Percentiles rank a stretch among this genome's conserved stretches.
phyloP scores from a whole-genome alignment of 2,329 filamentous ascomycete species.

The Chrysoporthe puriensis region DNA sequence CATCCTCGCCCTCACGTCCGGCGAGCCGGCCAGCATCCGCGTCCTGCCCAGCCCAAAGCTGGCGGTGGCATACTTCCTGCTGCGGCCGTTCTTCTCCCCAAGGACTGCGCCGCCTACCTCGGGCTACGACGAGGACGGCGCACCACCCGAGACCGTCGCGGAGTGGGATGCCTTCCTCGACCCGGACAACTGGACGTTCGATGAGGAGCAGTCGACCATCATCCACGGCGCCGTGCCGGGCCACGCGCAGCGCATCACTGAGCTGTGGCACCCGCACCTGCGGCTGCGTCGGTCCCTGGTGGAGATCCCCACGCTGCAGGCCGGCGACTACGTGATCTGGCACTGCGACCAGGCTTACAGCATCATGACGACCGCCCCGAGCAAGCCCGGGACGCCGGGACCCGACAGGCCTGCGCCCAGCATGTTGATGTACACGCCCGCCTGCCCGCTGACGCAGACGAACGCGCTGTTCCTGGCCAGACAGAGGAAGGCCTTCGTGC shows the following conservation, averaged over 20 bases:
- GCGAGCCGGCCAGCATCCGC: slow-evolving; percentile 52
- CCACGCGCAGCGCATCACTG: slow-evolving; percentile 61
- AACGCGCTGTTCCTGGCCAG: slow-evolving; percentile 61
- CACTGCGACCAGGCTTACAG: slow-evolving; percentile 62
- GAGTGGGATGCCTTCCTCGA: slow-evolving; percentile 57
- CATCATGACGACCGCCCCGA: slow-evolving; percentile 48
- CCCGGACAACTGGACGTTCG: slow-evolving; percentile 49
- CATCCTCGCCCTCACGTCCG: slow-evolving; percentile 56
- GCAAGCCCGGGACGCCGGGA: slow-evolving; percentile 39
- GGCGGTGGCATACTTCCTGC: slow-evolving; percentile 51
- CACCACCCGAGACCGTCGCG: slow-evolving; percentile 39
- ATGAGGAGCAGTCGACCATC: slow-evolving; percentile 56
- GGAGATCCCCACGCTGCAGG: slow-evolving; percentile 57
- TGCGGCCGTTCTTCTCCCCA: slow-evolving; percentile 57
- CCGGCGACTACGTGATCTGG: slow-evolving; percentile 63
- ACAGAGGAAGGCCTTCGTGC: slow-evolving; percentile 60
- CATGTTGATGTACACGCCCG: slow-evolving; percentile 59
- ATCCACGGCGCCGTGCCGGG: slow-evolving; percentile 62
- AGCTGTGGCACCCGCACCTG: slow-evolving; percentile 61
- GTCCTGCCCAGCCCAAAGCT: slow-evolving; percentile 53
- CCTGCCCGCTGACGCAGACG: slow-evolving; percentile 60
- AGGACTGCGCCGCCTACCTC: slow-evolving; percentile 46
- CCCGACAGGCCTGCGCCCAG: slow-evolving; percentile 40
- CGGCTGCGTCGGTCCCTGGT: slow-evolving; percentile 57
- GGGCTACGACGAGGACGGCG: slow-evolving; percentile 30